These are phyloP conservation scores for Nelumbo lutea DNA, from an alignment of 164 flowering plant genomes.

Conservation along the genomic window DNA sequence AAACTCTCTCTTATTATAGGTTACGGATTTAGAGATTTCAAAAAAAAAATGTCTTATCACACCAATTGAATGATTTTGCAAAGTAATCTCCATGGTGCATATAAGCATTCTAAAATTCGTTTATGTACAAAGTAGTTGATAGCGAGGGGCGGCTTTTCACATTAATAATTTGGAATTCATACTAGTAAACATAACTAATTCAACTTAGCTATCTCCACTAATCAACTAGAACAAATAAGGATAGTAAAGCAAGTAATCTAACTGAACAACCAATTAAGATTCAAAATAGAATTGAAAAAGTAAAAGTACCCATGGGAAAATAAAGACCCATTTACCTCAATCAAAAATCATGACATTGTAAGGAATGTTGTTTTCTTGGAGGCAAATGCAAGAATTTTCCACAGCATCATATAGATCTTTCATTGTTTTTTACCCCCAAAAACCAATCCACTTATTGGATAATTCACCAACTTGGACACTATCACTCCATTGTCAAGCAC, in stretches of 20 bases:
- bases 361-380: constrained; percentile 75
- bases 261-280: neutral
- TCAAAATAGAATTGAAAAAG: neutral
- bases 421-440: constrained; percentile 59
- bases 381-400: constrained; percentile 54
- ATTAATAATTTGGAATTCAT: too few species aligned
- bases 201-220: too few species aligned
- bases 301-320: constrained; percentile 69
- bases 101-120: too few species aligned
- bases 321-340: constrained; percentile 55
- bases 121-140: too few species aligned
- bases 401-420: constrained; percentile 53
- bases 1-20: too few species aligned
- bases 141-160: too few species aligned
- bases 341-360: constrained; percentile 74
- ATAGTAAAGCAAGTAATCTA: neutral
- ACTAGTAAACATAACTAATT: too few species aligned
- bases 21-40: too few species aligned
- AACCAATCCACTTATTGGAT: constrained; percentile 71
- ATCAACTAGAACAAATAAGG: too few species aligned
- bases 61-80: too few species aligned
- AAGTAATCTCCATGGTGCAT: too few species aligned
- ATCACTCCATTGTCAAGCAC: constrained; percentile 32
- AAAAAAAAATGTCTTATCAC: too few species aligned
- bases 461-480: constrained; percentile 48